Evolutionary conservation across 345 rosid genomes (phyloP), one percentile per base, ranked within the genome.

Genomic region (Balakata baccata): DNA sequence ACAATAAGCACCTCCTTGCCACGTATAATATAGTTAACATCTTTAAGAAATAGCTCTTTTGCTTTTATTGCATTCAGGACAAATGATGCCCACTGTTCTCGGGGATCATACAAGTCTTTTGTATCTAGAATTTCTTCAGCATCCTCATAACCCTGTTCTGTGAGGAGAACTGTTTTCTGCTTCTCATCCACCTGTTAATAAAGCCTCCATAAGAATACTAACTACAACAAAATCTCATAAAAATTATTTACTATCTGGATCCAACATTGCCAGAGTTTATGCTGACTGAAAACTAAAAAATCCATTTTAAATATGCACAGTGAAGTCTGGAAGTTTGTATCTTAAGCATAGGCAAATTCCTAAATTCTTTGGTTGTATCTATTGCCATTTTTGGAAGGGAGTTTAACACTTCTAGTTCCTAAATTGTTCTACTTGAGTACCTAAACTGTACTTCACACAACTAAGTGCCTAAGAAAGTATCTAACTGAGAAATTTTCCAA

Each of bases 141-240:
- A 67, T 94, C 98, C 78, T 88, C 98, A 76, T 94, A 94, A 70
- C 98, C 98, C 73, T 94, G 97, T 81, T 94, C 97, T n/a, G 98
- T 81, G 46, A 94, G 90, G 64, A 94, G 84, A 79, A 94, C 93
- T 20, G 88, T 83, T 84, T 94, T 94, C 79, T 90, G 95, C 84
- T 94, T 94, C 85, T 94, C 98, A 76, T 94, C 98, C 59, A 92
- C 97, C 98, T 94, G 81, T 76, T 83, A 69, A 41, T 81, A 81
- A 74, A 72, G 68, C 65, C 62, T 6, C 3, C 17, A 56, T 65
- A 46, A 81, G 66, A n/a, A 74, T 56, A 49, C 59, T 23, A 71
- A 41, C 63, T 46, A 57, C 54, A 46, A 20, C 10, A 56, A 29
- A 49, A 53, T 37, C 3, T 38, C 11, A 56, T 12, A 56, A 43